Percentiles rank a stretch among this genome's conserved stretches.
phyloP scores from a whole-genome alignment of 768 basidiomycete genomes.

The Gloeophyllum trabeum region DNA sequence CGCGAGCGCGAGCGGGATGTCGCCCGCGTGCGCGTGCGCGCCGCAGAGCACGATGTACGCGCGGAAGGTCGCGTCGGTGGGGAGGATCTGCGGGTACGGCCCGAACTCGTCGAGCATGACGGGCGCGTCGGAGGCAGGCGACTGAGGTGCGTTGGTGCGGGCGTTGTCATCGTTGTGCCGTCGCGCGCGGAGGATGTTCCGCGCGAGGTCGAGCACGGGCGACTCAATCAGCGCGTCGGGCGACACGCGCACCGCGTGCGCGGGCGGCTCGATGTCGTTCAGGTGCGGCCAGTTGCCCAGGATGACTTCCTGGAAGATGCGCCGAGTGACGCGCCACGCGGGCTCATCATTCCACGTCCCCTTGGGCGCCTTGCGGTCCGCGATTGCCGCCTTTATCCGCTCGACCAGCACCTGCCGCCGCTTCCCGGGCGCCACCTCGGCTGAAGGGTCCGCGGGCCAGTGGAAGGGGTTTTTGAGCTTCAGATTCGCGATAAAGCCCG shows the following conservation, averaged over 20 bases:
- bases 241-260: slow-evolving; percentile 19
- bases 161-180: neutral
- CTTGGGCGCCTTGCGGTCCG: slow-evolving; percentile 17
- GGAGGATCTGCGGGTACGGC: slow-evolving; percentile 28
- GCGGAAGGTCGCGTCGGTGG: slow-evolving; percentile 40
- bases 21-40: slow-evolving; percentile 30
- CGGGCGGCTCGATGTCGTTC: slow-evolving; percentile 22
- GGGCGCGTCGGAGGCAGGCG: slow-evolving; percentile 2
- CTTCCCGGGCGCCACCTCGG: slow-evolving; percentile 6
- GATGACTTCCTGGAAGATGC: slow-evolving; percentile 43
- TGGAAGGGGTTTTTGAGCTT: slow-evolving; percentile 25
- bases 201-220: slow-evolving; percentile 18
- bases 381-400: slow-evolving; percentile 18
- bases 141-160: neutral
- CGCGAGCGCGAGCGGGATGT: slow-evolving; percentile 56
- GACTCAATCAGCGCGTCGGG: slow-evolving; percentile 12
- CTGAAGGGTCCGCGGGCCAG: slow-evolving; percentile 4
- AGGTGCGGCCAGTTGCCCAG: slow-evolving; percentile 45
- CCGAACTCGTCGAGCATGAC: slow-evolving; percentile 4
- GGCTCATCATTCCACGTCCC: slow-evolving; percentile 33
- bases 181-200: slow-evolving; percentile 12
- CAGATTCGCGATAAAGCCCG: slow-evolving; percentile 37
- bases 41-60: slow-evolving; percentile 55
- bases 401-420: slow-evolving; percentile 11
- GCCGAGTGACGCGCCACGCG: slow-evolving; percentile 36